Conservation (phyloP, 2,329 filamentous ascomycete genomes). For the Sclerotinia minor region DNA sequence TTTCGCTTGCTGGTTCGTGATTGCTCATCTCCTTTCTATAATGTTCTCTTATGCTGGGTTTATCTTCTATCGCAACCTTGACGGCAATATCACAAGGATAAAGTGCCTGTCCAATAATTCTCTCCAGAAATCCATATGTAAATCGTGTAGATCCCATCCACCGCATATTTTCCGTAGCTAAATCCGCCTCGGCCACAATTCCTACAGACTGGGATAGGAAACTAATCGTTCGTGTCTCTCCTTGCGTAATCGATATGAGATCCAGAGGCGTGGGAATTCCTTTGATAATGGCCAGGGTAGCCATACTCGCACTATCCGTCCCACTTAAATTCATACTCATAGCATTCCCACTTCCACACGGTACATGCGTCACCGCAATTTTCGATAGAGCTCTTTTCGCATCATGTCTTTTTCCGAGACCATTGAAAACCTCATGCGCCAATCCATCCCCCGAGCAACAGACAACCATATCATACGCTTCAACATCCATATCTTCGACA, state of each 20-base stretch:
- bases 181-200: slow-evolving; percentile 84
- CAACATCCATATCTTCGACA: slow-evolving; percentile 71
- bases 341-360: slow-evolving; percentile 91
- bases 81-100: slow-evolving; percentile 90
- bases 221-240: slow-evolving; percentile 70
- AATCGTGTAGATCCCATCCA: slow-evolving; percentile 92
- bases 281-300: slow-evolving; percentile 83
- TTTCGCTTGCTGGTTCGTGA: slow-evolving; percentile 35
- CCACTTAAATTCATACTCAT: slow-evolving; percentile 90
- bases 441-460: slow-evolving; percentile 92
- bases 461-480: slow-evolving; percentile 80
- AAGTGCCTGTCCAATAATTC: slow-evolving; percentile 71
- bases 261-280: slow-evolving; percentile 82
- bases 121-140: slow-evolving; percentile 76
- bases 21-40: slow-evolving; percentile 56
- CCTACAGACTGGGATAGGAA: slow-evolving; percentile 91
- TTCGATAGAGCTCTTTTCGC: slow-evolving; percentile 71
- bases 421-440: slow-evolving; percentile 93
- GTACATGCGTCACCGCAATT: slow-evolving; percentile 81
- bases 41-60: slow-evolving; percentile 69
- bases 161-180: slow-evolving; percentile 85
- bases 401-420: slow-evolving; percentile 74
- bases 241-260: slow-evolving; percentile 84
- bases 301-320: slow-evolving; percentile 70
- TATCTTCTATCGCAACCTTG: slow-evolving; percentile 77